Evolutionary conservation across 257 asterid species (phyloP), one percentile per base, ranked within the genome.

Genomic region (Solanum corneliomulleri): DNA sequence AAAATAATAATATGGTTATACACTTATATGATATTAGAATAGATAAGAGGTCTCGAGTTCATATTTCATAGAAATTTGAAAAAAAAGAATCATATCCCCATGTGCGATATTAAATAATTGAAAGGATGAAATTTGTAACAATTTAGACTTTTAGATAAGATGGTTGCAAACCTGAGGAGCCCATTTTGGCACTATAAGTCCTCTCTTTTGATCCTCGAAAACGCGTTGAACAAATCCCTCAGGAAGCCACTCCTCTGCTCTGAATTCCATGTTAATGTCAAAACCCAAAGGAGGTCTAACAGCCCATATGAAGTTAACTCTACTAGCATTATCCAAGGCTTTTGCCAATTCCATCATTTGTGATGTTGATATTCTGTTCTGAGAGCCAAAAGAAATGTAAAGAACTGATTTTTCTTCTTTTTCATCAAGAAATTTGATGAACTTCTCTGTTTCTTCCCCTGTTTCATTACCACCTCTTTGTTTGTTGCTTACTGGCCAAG

Each of bases 191-290:
- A 94, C 89, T 9, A 91, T 86, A 4, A 90, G 62, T 5, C 96
- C 95, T 47, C 85, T 86, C 3, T 92, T 88, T 42, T 89, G 82
- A 16, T 85, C 88, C 13, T 78, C 56, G 7, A 89, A 44, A 77
- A 77, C 49, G 0, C 91, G 85, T 86, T 90, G 88, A 39, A 89
- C 21, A 70, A 89, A 93, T 3, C 93, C 94, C 13, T 94, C 94
- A 3, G 96, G 96, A 35, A 92, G 89, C 96, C 95, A 94, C 44
- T 93, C 88, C 49, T 92, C 93, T 21, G 91, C 89, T 60, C 71
- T 86, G 47, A 93, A 92, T 23, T 91, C 92, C 11, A 89, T 91
- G 21, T 89, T 87, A 1, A 70, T 75, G 91, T 90, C 90, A 83
- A 90, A 92, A 2, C 92, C 95, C 13, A 92, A 35, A 14, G 94